Conservation (phyloP, 768 basidiomycete species). For the Hemileccinum impolitum region DNA sequence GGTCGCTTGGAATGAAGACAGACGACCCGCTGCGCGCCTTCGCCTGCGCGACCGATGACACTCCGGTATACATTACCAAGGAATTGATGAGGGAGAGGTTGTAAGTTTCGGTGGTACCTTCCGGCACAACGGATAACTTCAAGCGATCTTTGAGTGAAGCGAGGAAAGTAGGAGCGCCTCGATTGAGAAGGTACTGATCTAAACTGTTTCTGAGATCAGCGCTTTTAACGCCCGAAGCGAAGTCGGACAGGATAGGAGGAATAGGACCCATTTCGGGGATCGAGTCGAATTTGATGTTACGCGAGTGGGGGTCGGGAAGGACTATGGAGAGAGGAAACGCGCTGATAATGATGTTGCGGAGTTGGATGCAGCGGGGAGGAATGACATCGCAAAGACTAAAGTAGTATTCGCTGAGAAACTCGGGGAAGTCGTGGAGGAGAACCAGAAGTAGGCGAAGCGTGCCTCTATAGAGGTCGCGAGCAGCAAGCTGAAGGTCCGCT, state of each 20-base stretch:
- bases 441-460: conserved; percentile 88
- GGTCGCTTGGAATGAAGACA: conserved; percentile 77
- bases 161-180: conserved; percentile 68
- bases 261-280: conserved; percentile 90
- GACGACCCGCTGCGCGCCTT: conserved; percentile 81
- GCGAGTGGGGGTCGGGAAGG: conserved; percentile 85
- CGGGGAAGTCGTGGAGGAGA: conserved; percentile 97
- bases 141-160: conserved; percentile 78
- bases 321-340: conserved; percentile 83
- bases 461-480: conserved; percentile 86
- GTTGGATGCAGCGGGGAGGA: conserved; percentile 89
- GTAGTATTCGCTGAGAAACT: conserved; percentile 95
- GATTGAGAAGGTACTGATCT: conserved; percentile 81
- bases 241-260: conserved; percentile 90
- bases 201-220: conserved; percentile 76
- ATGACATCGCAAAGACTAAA: conserved; percentile 94
- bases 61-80: conserved; percentile 94
- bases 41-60: conserved; percentile 85
- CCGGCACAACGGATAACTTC: conserved; percentile 44
- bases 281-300: conserved; percentile 66
- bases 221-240: conserved; percentile 74
- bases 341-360: conserved; percentile 94
- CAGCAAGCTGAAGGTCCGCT: conserved; percentile 73
- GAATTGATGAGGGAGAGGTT: conserved; percentile 90
- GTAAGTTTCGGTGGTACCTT: conserved; percentile 59